Evolutionary conservation across 225 moss, liverwort and hornwort genomes (phyloP).

Genomic region (Thuidium tamariscinum): DNA sequence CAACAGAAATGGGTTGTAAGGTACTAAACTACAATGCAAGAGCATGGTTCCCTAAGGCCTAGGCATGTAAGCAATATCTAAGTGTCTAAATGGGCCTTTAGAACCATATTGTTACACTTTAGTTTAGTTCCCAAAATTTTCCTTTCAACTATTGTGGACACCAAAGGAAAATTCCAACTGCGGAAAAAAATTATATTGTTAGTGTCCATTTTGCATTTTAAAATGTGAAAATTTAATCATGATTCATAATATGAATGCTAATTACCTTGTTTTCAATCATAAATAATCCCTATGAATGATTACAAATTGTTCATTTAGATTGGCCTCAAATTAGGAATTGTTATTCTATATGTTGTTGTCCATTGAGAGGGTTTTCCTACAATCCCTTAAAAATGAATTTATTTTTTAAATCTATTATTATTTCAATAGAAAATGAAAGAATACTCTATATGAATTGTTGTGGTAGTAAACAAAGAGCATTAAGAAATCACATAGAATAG

Average conservation of each 20-base stretch:
- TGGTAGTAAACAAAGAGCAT: neutral
- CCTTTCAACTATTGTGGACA: neutral
- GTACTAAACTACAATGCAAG: neutral
- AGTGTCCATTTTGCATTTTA: neutral
- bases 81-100: neutral
- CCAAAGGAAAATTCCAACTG: neutral
- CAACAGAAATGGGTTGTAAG: neutral
- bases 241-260: neutral
- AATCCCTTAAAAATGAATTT: neutral
- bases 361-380: neutral
- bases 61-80: neutral
- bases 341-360: neutral
- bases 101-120: neutral
- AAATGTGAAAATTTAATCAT: neutral
- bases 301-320: neutral
- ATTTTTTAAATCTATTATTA: too few species aligned
- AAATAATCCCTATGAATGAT: neutral
- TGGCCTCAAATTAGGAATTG: rapidly evolving
- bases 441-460: neutral
- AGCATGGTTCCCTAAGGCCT: neutral
- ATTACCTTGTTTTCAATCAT: neutral
- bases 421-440: neutral
- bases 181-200: neutral
- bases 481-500: neutral
- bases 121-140: neutral